phyloP scores from a whole-genome alignment of 768 basidiomycete genomes.

The Mycena indigotica region DNA sequence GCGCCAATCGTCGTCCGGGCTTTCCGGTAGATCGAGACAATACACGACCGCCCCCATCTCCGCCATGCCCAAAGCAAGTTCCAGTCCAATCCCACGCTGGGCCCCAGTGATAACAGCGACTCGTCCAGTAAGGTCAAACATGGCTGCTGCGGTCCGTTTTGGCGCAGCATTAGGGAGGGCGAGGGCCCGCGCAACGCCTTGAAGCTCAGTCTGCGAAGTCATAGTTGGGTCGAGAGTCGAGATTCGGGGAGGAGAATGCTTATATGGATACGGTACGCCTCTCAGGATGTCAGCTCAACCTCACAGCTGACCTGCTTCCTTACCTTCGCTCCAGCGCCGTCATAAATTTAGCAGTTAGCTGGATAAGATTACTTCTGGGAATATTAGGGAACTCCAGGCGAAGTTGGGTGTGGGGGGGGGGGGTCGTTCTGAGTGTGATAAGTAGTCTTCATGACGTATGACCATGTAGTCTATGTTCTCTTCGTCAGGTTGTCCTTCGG shows the following conservation, averaged over 20 bases:
- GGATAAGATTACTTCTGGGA: no score
- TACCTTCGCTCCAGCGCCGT: no score
- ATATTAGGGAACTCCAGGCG: no score
- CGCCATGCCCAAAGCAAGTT: constrained; percentile 74
- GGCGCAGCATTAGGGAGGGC: constrained; percentile 22
- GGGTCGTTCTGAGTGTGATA: no score
- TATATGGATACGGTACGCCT: not conserved
- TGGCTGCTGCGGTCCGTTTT: constrained; percentile 57
- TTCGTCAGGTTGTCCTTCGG: no score
- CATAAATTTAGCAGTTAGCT: no score
- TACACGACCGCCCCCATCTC: constrained; percentile 64
- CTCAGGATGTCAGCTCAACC: not conserved
- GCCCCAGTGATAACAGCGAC: constrained; percentile 67
- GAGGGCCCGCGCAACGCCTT: not conserved
- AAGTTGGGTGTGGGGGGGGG: no score
- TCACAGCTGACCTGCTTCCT: not conserved
- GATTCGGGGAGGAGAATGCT: not conserved
- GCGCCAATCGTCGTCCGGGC: constrained; percentile 52
- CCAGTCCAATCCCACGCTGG: constrained; percentile 76
- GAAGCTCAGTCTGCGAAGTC: not conserved
- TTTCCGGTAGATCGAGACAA: constrained; percentile 59
- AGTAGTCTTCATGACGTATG: no score
- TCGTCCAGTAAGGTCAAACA: constrained; percentile 58
- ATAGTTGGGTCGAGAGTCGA: not conserved
- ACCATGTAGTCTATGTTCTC: no score